A percentile compares a stretch with the other conserved stretches of the same genome.
These are phyloP conservation scores for Xanthoparmelia taractica DNA, from an alignment of 495 filamentous ascomycete species.

Conservation along the genomic window DNA sequence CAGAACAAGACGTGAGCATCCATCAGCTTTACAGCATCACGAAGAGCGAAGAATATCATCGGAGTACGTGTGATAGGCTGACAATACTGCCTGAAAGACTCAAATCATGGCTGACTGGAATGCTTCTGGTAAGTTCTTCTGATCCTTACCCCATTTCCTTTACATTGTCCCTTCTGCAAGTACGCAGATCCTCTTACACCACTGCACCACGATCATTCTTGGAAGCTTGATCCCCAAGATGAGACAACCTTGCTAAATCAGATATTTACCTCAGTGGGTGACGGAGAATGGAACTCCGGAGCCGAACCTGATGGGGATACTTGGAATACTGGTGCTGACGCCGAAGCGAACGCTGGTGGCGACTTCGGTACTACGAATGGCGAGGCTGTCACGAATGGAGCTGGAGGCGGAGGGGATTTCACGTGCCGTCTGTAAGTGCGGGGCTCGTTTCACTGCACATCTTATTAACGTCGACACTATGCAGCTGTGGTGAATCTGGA, in stretches of 20 bases:
- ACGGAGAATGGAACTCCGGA: constrained; percentile 13
- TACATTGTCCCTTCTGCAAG: background rate
- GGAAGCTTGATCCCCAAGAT: background rate
- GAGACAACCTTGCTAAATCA: background rate
- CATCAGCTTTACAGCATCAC: background rate
- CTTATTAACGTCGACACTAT: background rate
- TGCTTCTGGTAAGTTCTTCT: background rate
- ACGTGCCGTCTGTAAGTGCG: constrained; percentile 26
- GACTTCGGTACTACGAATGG: constrained; percentile 17
- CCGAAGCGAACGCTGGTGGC: constrained; percentile 10
- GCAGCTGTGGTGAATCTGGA: constrained; percentile 45
- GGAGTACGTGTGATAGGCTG: background rate
- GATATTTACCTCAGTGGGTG: background rate
- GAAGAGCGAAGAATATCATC: background rate
- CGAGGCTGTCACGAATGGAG: background rate
- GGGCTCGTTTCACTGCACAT: background rate
- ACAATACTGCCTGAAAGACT: background rate
- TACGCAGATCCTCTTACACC: background rate
- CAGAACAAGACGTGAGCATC: background rate
- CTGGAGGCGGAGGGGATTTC: constrained; percentile 27
- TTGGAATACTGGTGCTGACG: constrained; percentile 18
- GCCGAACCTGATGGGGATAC: constrained; percentile 6
- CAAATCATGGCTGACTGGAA: constrained; percentile 12
- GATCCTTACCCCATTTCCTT: background rate
- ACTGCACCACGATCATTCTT: background rate